Evolutionary conservation across 495 filamentous ascomycete species (phyloP), one percentile per base, ranked within the genome.

Genomic region (Penicillium lividum): DNA sequence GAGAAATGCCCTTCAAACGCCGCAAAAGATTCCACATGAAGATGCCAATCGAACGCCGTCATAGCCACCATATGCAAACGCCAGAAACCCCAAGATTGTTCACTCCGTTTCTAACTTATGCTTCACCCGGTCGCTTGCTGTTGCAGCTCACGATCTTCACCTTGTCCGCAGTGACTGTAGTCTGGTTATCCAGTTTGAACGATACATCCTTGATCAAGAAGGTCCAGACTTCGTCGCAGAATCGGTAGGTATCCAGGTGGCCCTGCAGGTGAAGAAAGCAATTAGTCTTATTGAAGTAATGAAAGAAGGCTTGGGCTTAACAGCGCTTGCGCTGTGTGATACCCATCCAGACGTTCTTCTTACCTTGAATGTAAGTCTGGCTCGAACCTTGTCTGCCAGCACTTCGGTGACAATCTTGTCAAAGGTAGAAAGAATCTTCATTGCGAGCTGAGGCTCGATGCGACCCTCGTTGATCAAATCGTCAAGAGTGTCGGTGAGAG

Each of bases 141-240:
- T 90, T 93, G 76, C 93, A 97, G 74, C 89, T 92, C 42, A 99
- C 94, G 57, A 99, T 99, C 84, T 98, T 98, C 70, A 99, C 88
- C 71, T 89, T 92, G 59, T 96, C 91, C 9, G 86, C 84, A 7
- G 79, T 76, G 11, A 89, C 79, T 3, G 73, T 76, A 27, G 80
- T 80, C 59, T 86, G 82, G 67, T 91, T 91, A 59, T 96, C 91
- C 74, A 99, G 86, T 77, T 98, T 98, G 83, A 99, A 97, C 27
- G 86, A 92, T 54, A 98, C 92, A 59, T 98, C 93, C 74, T 97
- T 97, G 76, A 99, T 94, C 59, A 98, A 82, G 79, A 99, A 99
- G 2, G 95, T 99, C 95, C 95, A 99, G 53, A 99, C 95, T 78
- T 99, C 95, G 75, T 99, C 95, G 80, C 95, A 99, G 82, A 98